phyloP scores from a whole-genome alignment of 805 yeast species.

The Ogataea kodamae region DNA sequence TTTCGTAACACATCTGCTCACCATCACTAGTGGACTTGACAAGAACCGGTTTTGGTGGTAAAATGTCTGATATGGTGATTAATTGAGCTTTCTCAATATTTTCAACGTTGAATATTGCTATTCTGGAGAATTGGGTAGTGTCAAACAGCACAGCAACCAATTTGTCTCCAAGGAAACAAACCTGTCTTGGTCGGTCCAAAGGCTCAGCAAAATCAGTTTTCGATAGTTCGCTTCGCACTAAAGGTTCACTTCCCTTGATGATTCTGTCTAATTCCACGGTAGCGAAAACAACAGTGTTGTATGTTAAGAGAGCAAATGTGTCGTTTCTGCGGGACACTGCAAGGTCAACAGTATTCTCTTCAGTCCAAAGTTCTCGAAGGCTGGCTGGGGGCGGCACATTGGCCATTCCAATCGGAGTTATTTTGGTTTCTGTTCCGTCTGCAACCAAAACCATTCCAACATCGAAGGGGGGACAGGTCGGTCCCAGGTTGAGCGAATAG shows the following conservation, averaged over 20 bases:
- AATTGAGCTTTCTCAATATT: conserved; percentile 41
- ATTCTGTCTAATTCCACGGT: conserved; percentile 42
- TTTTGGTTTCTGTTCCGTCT: conserved; percentile 66
- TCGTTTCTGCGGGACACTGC: conserved; percentile 63
- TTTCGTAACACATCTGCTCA: conserved; percentile 50
- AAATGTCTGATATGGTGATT: conserved; percentile 39
- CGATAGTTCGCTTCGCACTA: conserved; percentile 32
- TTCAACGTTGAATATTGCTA: conserved; percentile 47
- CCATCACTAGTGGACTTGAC: conserved; percentile 55
- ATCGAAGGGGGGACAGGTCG: conserved; percentile 64
- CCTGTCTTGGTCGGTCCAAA: conserved; percentile 56
- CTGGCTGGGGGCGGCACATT: conserved; percentile 95
- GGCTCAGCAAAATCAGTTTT: conserved; percentile 37
- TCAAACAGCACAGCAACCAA: conserved; percentile 60
- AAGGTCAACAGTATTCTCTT: conserved; percentile 55
- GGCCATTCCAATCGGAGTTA: conserved; percentile 82
- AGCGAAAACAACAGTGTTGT: conserved; percentile 44
- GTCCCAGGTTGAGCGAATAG: conserved; percentile 60
- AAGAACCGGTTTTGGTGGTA: conserved; percentile 49
- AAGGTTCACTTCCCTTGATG: conserved; percentile 45
- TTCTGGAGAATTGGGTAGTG: conserved; percentile 44
- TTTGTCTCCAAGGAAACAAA: conserved; percentile 51
- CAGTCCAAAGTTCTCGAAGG: conserved; percentile 59
- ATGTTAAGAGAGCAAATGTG: conserved; percentile 53
- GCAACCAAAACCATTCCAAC: conserved; percentile 75